Evolutionary conservation across 1,284 basidiomycete genomes (phyloP), one percentile per base, ranked within the genome.

Genomic region (Puccinia hordei): DNA sequence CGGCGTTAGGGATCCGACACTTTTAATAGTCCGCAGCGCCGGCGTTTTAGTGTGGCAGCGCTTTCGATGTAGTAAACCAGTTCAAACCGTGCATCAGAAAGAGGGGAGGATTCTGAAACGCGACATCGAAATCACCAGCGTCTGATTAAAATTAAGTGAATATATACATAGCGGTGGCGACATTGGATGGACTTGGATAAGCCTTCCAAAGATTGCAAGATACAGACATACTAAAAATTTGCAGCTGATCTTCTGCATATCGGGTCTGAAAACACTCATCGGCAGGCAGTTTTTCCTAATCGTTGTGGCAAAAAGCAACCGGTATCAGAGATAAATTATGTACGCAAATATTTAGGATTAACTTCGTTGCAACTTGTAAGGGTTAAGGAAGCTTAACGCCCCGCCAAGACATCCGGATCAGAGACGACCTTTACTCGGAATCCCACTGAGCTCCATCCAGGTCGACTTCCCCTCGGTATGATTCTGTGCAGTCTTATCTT

Each of bases 101-200:
- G 57, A 59, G 57, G 57, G 57, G 57, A 59, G 57, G 2, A 63
- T 22, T 63, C 22, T 41, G 35, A 63, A 63, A 63, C 61, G 61
- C 35, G 33, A 27, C 57, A 49, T 53, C n/a, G n/a, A n/a, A n/a
- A n/a, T 30, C 35, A 63, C 33, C 33, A 63, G 61, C 35, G 61
- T 22, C 61, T 63, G 35, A n/a, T n/a, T n/a, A n/a, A n/a, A n/a
- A n/a, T n/a, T n/a, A n/a, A n/a, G n/a, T n/a, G n/a, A n/a, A n/a
- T n/a, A n/a, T n/a, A n/a, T n/a, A n/a, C n/a, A n/a, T n/a, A 59
- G 2, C n/a, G 57, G 57, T 59, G 27, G 30, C 57, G 57, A 59
- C 27, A 9, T 59, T 33, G 24, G 53, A 55, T 1, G 53, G n/a
- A 55, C 13, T 33, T 59, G 5, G 38, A 41, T 41, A 12, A 12